A percentile compares a stretch with the other conserved stretches of the same genome.
These are phyloP conservation scores for Xerocomus potaroensis DNA, from an alignment of 768 basidiomycete species.

Conservation along the genomic window DNA sequence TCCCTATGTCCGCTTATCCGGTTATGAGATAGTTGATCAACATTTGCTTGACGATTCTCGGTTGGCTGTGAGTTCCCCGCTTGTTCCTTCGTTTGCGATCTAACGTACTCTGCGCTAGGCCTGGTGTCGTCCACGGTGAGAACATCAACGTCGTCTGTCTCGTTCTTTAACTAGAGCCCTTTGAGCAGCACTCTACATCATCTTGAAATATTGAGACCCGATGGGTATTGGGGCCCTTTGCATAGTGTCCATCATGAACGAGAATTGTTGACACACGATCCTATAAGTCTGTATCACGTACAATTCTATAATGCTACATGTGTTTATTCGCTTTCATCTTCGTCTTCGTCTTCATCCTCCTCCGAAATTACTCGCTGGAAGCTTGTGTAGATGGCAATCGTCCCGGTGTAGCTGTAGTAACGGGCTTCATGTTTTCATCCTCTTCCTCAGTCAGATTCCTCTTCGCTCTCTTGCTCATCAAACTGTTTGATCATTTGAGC, in stretches of 20 bases:
- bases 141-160: neutral
- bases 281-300: too few species aligned
- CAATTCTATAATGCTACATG: constrained; percentile 6
- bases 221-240: too few species aligned
- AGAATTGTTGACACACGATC: too few species aligned
- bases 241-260: too few species aligned
- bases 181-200: constrained; percentile 68
- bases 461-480: constrained; percentile 67
- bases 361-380: neutral
- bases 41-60: constrained; percentile 72
- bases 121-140: constrained; percentile 71
- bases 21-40: constrained; percentile 49
- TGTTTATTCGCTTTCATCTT: constrained; percentile 9
- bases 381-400: neutral
- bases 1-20: neutral
- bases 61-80: constrained; percentile 59
- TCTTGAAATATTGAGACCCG: constrained; percentile 57
- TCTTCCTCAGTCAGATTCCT: constrained; percentile 33
- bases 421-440: constrained; percentile 10
- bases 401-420: neutral
- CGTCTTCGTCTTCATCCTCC: constrained; percentile 1
- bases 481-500: constrained; percentile 78
- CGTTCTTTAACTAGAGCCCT: constrained; percentile 10
- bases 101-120: constrained; percentile 38
- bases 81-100: neutral